A percentile compares a stretch with the other conserved stretches of the same genome.
Conservation (phyloP, 306 rosid species). For the Corylus americana region DNA sequence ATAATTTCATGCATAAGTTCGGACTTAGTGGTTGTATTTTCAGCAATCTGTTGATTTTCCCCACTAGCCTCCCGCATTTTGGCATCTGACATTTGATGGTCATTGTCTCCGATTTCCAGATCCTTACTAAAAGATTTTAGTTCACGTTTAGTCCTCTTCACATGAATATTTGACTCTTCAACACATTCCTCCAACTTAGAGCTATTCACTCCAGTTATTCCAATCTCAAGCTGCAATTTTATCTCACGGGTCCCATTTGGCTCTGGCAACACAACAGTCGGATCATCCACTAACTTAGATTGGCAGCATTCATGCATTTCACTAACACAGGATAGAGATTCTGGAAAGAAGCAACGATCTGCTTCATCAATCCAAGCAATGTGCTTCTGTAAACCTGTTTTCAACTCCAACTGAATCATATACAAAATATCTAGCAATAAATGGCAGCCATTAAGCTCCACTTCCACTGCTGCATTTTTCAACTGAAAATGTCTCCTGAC, state of each 20-base stretch:
- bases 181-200: constrained; percentile 60
- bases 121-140: constrained; percentile 38
- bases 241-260: constrained; percentile 48
- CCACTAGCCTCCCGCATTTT: constrained; percentile 39
- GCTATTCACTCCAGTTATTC: constrained; percentile 53
- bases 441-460: constrained; percentile 55
- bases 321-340: constrained; percentile 44
- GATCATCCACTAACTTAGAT: constrained; percentile 17
- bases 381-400: constrained; percentile 64
- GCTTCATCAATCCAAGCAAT: constrained; percentile 93
- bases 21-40: constrained; percentile 33
- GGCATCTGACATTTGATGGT: constrained; percentile 34
- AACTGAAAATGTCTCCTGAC: constrained; percentile 56
- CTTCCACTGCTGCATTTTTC: constrained; percentile 63
- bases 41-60: constrained; percentile 31
- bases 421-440: constrained; percentile 76
- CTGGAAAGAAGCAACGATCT: constrained; percentile 87
- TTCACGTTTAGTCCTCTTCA: constrained; percentile 44
- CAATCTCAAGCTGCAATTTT: constrained; percentile 77
- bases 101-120: constrained; percentile 58
- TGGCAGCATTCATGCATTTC: constrained; percentile 29
- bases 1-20: constrained; percentile 32
- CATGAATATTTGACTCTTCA: constrained; percentile 68
- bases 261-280: constrained; percentile 10
- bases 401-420: constrained; percentile 70